phyloP scores from a whole-genome alignment of 495 filamentous ascomycete genomes.

The Terfezia boudieri region DNA sequence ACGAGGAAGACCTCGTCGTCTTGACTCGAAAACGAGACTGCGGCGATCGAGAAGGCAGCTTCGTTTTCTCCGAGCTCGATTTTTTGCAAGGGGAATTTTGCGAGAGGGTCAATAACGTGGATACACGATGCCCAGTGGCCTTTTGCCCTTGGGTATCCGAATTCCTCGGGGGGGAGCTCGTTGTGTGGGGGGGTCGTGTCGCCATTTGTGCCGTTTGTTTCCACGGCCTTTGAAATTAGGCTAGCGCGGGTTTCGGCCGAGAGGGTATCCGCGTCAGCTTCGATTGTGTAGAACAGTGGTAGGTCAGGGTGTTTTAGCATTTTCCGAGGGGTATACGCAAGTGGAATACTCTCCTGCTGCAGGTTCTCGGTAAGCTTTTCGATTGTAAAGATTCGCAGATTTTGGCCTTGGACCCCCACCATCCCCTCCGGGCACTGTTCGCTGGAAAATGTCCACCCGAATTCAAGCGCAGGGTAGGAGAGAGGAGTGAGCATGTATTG shows the following conservation, averaged over 20 bases:
- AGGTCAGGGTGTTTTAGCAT: constrained; percentile 75
- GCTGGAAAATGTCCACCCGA: constrained; percentile 88
- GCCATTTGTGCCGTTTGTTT: constrained; percentile 44
- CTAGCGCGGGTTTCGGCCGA: constrained; percentile 46
- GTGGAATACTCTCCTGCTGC: constrained; percentile 64
- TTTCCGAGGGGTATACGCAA: constrained; percentile 75
- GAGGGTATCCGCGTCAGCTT: constrained; percentile 77
- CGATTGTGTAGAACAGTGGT: constrained; percentile 77
- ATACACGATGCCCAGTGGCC: constrained; percentile 93
- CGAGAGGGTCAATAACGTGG: constrained; percentile 63
- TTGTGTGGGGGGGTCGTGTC: not conserved
- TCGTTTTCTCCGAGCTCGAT: constrained; percentile 79
- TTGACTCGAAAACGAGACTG: constrained; percentile 65
- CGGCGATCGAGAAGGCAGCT: constrained; percentile 65
- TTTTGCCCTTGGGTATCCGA: constrained; percentile 63
- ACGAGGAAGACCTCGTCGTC: constrained; percentile 77
- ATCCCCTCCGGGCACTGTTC: constrained; percentile 84
- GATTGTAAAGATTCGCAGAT: constrained; percentile 72
- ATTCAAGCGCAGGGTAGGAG: constrained; percentile 69
- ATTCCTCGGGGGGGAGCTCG: constrained; percentile 55
- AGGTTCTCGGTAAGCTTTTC: constrained; percentile 70
- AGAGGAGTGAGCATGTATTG: constrained; percentile 76
- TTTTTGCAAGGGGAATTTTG: constrained; percentile 48
- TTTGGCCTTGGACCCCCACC: constrained; percentile 83
- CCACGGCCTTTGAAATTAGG: constrained; percentile 40